These are phyloP conservation scores for Kappamyces sp. DNA, from an alignment of 192 early-diverging fungal species.

Conservation along the genomic window DNA sequence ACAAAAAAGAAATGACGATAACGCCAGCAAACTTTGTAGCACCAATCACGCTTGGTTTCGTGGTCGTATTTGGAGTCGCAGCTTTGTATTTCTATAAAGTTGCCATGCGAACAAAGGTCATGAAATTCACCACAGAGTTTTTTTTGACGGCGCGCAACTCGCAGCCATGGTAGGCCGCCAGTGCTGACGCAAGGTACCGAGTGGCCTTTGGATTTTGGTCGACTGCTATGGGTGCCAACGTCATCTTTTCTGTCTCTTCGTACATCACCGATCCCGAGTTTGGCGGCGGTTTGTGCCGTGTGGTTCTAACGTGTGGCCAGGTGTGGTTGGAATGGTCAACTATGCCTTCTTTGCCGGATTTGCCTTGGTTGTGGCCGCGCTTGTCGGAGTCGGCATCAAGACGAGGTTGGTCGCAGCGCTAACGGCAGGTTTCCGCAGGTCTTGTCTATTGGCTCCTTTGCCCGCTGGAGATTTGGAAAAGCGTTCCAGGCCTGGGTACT, in stretches of 20 bases:
- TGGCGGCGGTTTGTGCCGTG: not conserved
- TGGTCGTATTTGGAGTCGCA: constrained; percentile 24
- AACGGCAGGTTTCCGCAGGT: constrained; percentile 24
- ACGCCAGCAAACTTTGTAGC: not conserved
- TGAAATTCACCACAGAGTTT: constrained; percentile 27
- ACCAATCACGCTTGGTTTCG: constrained; percentile 6
- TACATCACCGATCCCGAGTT: not conserved
- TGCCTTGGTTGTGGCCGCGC: constrained; percentile 28
- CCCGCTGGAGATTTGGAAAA: constrained; percentile 30
- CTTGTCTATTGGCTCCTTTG: constrained; percentile 30
- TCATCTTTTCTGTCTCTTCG: constrained; percentile 9
- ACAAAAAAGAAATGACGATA: too few species aligned
- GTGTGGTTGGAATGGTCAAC: constrained; percentile 14
- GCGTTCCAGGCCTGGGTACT: not conserved
- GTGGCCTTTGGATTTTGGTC: constrained; percentile 39
- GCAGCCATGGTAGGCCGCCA: constrained; percentile 6
- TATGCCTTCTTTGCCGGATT: constrained; percentile 38
- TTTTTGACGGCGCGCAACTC: constrained; percentile 42
- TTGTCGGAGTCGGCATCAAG: constrained; percentile 5
- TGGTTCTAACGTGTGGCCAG: too few species aligned
- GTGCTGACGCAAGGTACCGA: not conserved
- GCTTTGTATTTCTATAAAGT: constrained; percentile 15
- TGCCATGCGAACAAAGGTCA: not conserved
- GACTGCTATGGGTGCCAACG: constrained; percentile 30
- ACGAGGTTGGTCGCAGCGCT: constrained; percentile 23